phyloP scores from a whole-genome alignment of 2,329 filamentous ascomycete species.

The Cladosporium halotolerans region DNA sequence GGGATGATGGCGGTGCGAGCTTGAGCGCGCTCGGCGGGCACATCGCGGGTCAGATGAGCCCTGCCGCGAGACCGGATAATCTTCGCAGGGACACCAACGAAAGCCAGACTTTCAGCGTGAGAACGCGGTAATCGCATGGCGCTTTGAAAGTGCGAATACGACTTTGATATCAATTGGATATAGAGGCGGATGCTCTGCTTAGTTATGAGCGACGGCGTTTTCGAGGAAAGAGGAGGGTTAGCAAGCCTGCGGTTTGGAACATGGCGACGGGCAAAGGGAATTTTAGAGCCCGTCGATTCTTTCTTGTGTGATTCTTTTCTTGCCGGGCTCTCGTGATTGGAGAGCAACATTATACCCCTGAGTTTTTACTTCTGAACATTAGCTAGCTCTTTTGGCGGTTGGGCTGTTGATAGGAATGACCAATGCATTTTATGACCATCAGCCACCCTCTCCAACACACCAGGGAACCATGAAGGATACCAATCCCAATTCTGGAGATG shows the following conservation, averaged over 20 bases:
- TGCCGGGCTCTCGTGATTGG: neutral
- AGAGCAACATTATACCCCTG: neutral
- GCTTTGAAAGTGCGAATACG: neutral
- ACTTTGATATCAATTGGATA: neutral
- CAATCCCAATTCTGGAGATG: neutral
- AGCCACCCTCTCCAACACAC: neutral
- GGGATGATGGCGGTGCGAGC: neutral
- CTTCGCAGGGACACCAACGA: neutral
- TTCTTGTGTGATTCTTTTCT: neutral
- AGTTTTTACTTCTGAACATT: neutral
- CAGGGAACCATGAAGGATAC: neutral
- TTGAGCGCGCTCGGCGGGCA: conserved; percentile 1
- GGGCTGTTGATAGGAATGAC: neutral
- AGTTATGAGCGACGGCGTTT: neutral
- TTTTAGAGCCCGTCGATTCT: neutral
- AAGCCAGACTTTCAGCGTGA: conserved; percentile 3
- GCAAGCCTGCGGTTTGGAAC: neutral
- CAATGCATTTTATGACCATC: neutral
- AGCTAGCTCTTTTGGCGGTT: neutral
- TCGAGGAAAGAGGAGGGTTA: neutral
- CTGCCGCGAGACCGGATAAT: neutral
- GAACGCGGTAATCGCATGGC: neutral
- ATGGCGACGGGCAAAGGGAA: neutral
- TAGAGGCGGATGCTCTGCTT: neutral
- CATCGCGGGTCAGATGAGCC: conserved; percentile 4